phyloP scores from a whole-genome alignment of 2,329 filamentous ascomycete genomes.

The Metarhizium robertsii region DNA sequence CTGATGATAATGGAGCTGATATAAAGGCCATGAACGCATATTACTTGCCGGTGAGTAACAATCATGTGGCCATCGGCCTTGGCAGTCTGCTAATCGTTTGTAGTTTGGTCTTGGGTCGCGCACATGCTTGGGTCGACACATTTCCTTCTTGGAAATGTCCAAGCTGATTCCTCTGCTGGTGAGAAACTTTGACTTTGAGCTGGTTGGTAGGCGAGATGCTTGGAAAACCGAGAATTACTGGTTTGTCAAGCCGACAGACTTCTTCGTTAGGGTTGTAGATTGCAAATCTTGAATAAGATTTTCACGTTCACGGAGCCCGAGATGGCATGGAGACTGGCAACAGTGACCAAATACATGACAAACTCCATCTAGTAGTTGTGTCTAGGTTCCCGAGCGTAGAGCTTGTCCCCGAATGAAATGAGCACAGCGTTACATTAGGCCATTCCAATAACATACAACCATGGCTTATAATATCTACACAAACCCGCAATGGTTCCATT shows the following conservation, averaged over 20 bases:
- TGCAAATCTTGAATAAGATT: not conserved
- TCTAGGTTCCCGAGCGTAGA: too few relatives aligned
- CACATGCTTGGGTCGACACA: slow-evolving; percentile 33
- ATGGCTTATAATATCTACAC: too few relatives aligned
- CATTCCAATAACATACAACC: too few relatives aligned
- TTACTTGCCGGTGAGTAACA: slow-evolving; percentile 16
- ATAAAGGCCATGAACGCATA: slow-evolving; percentile 19
- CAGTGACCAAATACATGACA: too few relatives aligned
- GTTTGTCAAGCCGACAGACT: slow-evolving; percentile 33
- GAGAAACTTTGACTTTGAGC: slow-evolving; percentile 23
- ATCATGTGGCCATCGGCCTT: too few relatives aligned
- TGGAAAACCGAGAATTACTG: slow-evolving; percentile 29
- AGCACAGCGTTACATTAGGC: too few relatives aligned
- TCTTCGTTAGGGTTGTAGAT: slow-evolving; percentile 19
- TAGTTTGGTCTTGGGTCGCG: slow-evolving; percentile 31
- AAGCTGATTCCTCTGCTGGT: slow-evolving; percentile 31
- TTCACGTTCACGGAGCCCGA: too few relatives aligned
- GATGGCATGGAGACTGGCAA: too few relatives aligned
- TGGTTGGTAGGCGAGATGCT: slow-evolving; percentile 7
- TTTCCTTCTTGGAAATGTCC: slow-evolving; percentile 31
- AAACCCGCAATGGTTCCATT: too few relatives aligned
- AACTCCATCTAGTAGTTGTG: too few relatives aligned
- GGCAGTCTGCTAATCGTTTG: not conserved
- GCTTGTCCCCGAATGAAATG: too few relatives aligned
- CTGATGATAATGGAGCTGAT: slow-evolving; percentile 12